Percentiles rank a stretch among this genome's conserved stretches.
Evolutionary conservation across 352 stramenopile genomes (phyloP).

Genomic region (Pythium sp.): DNA sequence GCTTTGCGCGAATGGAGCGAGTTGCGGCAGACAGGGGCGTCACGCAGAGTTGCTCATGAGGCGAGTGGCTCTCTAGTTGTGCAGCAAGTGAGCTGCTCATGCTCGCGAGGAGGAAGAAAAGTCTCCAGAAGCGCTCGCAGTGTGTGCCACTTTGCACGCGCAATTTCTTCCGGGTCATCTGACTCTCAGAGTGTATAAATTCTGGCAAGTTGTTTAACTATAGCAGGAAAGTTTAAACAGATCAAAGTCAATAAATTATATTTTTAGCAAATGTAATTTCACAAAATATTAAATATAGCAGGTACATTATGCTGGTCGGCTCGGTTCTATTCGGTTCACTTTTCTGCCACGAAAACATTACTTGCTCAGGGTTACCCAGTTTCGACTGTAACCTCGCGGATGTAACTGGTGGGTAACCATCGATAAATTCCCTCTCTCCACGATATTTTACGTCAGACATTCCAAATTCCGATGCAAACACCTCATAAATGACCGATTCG

Average conservation of each 20-base stretch:
- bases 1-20: constrained; percentile 1
- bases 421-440: not conserved
- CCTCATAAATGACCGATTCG: not conserved
- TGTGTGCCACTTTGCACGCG: not conserved
- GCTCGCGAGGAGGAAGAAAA: not conserved
- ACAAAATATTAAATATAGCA: not conserved
- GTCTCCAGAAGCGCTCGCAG: not conserved
- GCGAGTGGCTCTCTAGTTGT: not conserved
- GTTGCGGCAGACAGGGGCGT: constrained; percentile 7
- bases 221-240: not conserved
- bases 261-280: not conserved
- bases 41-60: not conserved
- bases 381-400: not conserved
- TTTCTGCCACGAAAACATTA: not conserved
- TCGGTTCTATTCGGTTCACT: constrained; percentile 10
- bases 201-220: not conserved
- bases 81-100: not conserved
- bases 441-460: not conserved
- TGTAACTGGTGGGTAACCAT: not conserved
- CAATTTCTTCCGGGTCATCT: constrained; percentile 12
- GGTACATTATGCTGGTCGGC: not conserved
- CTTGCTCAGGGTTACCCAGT: not conserved
- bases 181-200: not conserved
- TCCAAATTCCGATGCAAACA: not conserved
- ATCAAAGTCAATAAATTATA: not conserved